Percentiles rank a stretch among this genome's conserved stretches.
Evolutionary conservation across 805 yeast genomes (phyloP).

Genomic region (Wickerhamiella sergipiensis): DNA sequence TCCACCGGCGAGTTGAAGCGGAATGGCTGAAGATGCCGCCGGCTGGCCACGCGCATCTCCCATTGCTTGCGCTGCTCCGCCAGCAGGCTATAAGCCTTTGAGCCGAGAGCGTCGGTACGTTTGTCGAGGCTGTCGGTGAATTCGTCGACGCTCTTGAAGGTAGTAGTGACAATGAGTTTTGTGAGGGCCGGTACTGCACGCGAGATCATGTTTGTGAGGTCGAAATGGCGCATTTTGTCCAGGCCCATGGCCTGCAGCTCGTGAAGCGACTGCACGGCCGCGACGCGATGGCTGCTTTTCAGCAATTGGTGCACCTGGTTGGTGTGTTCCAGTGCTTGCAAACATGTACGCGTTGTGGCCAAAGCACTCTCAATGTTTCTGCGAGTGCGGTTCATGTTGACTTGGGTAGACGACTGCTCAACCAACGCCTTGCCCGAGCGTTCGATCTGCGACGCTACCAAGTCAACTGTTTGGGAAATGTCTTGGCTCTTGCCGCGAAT

Average conservation of each 20-base stretch:
- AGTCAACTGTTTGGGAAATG: conserved; percentile 40
- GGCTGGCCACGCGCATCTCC: conserved; percentile 34
- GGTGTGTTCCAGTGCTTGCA: conserved; percentile 73
- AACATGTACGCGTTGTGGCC: conserved; percentile 52
- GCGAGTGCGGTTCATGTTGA: conserved; percentile 20
- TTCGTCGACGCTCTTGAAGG: conserved; percentile 46
- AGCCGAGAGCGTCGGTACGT: conserved; percentile 39
- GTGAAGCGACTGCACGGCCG: conserved; percentile 72
- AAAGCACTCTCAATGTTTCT: conserved; percentile 60
- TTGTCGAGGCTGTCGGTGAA: conserved; percentile 36
- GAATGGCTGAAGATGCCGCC: conserved; percentile 36
- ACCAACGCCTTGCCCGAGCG: conserved; percentile 55
- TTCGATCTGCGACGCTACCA: conserved; percentile 44
- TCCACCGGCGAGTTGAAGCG: conserved; percentile 83
- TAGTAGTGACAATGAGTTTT: conserved; percentile 57
- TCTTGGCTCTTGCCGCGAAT: conserved; percentile 46
- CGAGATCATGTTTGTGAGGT: conserved; percentile 60
- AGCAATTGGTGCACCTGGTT: conserved; percentile 76
- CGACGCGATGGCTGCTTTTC: conserved; percentile 60
- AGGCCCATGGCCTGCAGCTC: conserved; percentile 56
- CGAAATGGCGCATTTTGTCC: conserved; percentile 51
- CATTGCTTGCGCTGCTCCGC: conserved; percentile 45
- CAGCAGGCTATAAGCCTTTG: conserved; percentile 39
- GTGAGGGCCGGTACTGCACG: conserved; percentile 66
- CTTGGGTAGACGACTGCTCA: conserved; percentile 23